Conservation (phyloP, 2,329 filamentous ascomycete genomes). For the Fusarium sp. region DNA sequence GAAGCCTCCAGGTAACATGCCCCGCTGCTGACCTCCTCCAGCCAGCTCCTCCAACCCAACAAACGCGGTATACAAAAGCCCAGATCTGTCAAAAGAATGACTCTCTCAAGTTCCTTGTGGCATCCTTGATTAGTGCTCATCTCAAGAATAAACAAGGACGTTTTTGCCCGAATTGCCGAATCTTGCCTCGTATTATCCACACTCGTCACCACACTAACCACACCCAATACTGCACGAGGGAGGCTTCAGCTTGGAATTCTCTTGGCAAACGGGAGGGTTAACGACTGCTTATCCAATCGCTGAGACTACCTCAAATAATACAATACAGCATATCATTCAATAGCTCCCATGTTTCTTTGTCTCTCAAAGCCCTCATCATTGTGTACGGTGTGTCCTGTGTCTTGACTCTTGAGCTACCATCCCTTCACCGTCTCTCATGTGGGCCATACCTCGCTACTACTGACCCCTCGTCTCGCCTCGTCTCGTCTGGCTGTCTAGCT, state of each 20-base stretch:
- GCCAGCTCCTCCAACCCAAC: neutral
- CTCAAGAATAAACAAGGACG: conserved; percentile 6
- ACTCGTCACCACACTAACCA: conserved; percentile 37
- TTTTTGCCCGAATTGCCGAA: conserved; percentile 27
- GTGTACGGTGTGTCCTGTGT: conserved; percentile 2
- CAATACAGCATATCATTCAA: conserved; percentile 30
- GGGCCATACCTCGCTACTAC: conserved; percentile 22
- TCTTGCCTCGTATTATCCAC: conserved; percentile 38
- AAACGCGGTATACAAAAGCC: conserved; percentile 7
- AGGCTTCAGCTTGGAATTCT: conserved; percentile 32
- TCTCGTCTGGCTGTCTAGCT: conserved; percentile 2
- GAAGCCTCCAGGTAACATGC: neutral
- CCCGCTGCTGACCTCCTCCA: conserved; percentile 20
- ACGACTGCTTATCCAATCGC: conserved; percentile 27
- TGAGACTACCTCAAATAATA: conserved; percentile 10
- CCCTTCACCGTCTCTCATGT: conserved; percentile 28
- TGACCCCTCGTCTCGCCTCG: conserved; percentile 39
- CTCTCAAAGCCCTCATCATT: conserved; percentile 18
- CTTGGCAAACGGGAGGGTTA: conserved; percentile 27
- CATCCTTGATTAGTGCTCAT: conserved; percentile 34
- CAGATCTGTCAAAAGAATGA: conserved; percentile 9
- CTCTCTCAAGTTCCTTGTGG: conserved; percentile 20
- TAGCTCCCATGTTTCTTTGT: conserved; percentile 12
- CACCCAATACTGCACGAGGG: conserved; percentile 31
- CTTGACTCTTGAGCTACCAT: conserved; percentile 9